Conservation (phyloP, 2,329 filamentous ascomycete species). For the Alternaria sp. region DNA sequence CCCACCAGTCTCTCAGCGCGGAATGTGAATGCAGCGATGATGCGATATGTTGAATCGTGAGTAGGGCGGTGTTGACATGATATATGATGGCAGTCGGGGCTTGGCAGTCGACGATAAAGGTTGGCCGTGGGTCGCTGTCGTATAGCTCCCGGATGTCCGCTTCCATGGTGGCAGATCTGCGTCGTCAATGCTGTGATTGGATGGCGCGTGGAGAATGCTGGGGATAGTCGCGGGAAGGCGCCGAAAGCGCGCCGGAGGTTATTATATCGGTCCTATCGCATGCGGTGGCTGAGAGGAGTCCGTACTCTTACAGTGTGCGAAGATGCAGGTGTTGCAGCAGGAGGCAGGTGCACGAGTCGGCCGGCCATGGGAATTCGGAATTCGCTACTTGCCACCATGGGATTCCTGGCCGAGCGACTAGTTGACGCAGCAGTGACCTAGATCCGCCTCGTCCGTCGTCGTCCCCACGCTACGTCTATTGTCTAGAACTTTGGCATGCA, state of each 20-base stretch:
- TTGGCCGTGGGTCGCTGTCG: constrained; percentile 19
- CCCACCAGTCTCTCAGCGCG: constrained; percentile 21
- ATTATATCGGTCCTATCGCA: background rate
- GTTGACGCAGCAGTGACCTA: background rate
- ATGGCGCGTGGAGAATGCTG: background rate
- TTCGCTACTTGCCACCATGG: background rate
- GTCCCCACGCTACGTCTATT: background rate
- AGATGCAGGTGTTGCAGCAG: constrained; percentile 3
- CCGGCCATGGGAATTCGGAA: background rate
- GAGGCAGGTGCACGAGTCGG: background rate
- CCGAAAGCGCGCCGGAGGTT: background rate
- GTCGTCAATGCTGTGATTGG: constrained; percentile 3
- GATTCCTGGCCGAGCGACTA: constrained; percentile 6
- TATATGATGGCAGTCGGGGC: constrained; percentile 1
- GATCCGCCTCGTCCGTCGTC: background rate
- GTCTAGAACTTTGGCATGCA: background rate
- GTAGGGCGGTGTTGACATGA: constrained; percentile 16
- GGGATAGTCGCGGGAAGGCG: background rate
- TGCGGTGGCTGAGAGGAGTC: background rate
- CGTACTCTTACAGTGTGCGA: background rate
- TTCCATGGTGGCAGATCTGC: constrained; percentile 11
- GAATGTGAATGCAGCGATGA: constrained; percentile 6
- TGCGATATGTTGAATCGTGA: constrained; percentile 8
- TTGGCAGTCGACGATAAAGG: constrained; percentile 18
- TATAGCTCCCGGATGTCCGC: constrained; percentile 15